Evolutionary conservation across 2,329 filamentous ascomycete genomes (phyloP).

Genomic region (Claviceps arundinis): DNA sequence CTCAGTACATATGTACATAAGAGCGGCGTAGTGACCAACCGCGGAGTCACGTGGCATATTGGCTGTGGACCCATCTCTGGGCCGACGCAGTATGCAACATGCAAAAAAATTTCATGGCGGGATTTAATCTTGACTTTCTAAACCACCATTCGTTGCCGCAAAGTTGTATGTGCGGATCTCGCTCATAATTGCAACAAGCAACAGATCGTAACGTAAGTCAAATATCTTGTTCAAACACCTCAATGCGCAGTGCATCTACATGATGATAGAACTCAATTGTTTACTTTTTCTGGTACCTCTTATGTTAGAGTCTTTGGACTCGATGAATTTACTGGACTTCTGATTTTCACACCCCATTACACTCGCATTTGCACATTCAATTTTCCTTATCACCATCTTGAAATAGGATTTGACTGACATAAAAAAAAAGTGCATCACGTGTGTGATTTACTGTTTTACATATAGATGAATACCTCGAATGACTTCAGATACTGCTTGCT

Average conservation of each 20-base stretch:
- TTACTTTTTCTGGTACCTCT: slow-evolving; percentile 86
- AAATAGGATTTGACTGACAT: slow-evolving; percentile 3
- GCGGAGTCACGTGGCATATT: background rate
- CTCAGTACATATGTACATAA: too few species aligned
- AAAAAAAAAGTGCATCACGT: background rate
- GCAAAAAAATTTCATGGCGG: too few species aligned
- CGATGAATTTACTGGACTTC: slow-evolving; percentile 83
- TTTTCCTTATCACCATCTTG: slow-evolving; percentile 1
- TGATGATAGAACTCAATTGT: slow-evolving; percentile 61
- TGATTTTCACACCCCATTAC: slow-evolving; percentile 33
- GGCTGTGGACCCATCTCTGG: too few species aligned
- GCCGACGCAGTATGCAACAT: too few species aligned
- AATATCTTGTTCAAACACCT: background rate
- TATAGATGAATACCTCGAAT: slow-evolving; percentile 2
- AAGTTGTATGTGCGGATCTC: background rate
- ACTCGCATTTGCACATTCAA: background rate
- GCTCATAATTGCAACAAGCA: background rate
- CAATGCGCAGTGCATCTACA: slow-evolving; percentile 15
- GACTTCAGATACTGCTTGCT: slow-evolving; percentile 1
- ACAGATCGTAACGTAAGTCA: slow-evolving; percentile 6
- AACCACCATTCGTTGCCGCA: background rate
- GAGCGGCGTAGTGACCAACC: background rate
- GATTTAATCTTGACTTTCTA: background rate
- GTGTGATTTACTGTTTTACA: slow-evolving; percentile 9
- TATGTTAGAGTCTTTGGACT: slow-evolving; percentile 62